Conservation (phyloP, 306 rosid genomes). For the Quercus suber region DNA sequence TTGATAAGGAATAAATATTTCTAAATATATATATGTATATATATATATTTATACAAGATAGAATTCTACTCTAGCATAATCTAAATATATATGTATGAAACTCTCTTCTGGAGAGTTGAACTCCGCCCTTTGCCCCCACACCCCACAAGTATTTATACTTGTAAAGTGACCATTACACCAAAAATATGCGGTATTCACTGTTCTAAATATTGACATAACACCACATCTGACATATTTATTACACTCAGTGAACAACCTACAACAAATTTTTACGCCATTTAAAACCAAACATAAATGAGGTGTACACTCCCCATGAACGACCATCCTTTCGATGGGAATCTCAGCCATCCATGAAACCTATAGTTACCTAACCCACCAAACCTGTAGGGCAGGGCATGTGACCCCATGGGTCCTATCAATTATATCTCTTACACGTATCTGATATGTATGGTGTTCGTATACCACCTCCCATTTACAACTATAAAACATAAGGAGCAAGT, state of each 20-base stretch:
- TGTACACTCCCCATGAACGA: not conserved
- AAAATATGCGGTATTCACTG: too few relatives aligned
- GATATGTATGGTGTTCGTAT: too few relatives aligned
- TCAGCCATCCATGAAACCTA: not conserved
- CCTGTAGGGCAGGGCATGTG: not conserved
- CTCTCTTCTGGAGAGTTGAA: too few relatives aligned
- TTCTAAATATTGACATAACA: too few relatives aligned
- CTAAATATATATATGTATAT: too few relatives aligned
- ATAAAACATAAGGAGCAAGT: not conserved
- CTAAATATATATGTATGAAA: too few relatives aligned
- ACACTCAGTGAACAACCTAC: not conserved
- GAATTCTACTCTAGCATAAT: too few relatives aligned
- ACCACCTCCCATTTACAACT: not conserved
- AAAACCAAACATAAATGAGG: not conserved
- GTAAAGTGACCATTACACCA: too few relatives aligned
- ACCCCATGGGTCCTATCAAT: not conserved
- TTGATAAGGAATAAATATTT: too few relatives aligned
- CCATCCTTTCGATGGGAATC: not conserved
- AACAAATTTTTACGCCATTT: not conserved
- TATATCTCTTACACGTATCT: not conserved
- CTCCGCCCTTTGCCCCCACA: too few relatives aligned
- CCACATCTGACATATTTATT: not conserved
- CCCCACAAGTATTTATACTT: too few relatives aligned
- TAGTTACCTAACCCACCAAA: not conserved
- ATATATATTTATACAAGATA: too few relatives aligned